Evolutionary conservation across 495 filamentous ascomycete genomes (phyloP).

Genomic region (Astrothelium subdiscretum): DNA sequence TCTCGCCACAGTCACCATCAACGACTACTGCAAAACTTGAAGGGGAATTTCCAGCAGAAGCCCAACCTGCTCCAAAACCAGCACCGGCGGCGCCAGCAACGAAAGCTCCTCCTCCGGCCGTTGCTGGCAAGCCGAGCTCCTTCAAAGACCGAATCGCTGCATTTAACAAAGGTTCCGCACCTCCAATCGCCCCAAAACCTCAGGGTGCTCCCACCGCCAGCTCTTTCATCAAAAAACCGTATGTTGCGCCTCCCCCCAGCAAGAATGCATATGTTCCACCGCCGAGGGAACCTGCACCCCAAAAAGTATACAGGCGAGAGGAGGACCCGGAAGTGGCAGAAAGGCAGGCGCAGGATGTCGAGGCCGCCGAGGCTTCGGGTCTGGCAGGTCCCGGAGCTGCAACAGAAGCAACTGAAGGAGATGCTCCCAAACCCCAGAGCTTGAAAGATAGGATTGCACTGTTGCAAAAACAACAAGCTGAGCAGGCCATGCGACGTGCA

Average conservation of each 20-base stretch:
- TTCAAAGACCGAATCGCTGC: constrained; percentile 94
- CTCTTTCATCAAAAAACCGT: constrained; percentile 93
- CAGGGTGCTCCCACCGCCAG: constrained; percentile 40
- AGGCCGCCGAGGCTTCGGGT: constrained; percentile 48
- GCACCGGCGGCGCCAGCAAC: constrained; percentile 19
- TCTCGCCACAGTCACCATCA: background rate
- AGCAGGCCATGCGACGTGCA: constrained; percentile 69
- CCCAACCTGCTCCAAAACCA: constrained; percentile 38
- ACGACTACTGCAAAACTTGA: background rate
- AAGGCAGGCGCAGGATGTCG: constrained; percentile 38
- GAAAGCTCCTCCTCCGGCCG: constrained; percentile 48
- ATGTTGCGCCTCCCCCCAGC: constrained; percentile 89
- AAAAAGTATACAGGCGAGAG: constrained; percentile 74
- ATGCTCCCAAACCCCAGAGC: constrained; percentile 78
- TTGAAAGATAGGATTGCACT: constrained; percentile 90
- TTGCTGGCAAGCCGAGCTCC: constrained; percentile 74
- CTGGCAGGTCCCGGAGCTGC: constrained; percentile 29
- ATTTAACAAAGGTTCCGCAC: constrained; percentile 82
- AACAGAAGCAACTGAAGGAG: constrained; percentile 51
- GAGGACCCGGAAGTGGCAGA: constrained; percentile 77
- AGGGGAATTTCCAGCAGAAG: constrained; percentile 7
- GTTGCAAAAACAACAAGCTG: constrained; percentile 85
- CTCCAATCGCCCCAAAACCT: constrained; percentile 79
- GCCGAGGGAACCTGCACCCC: constrained; percentile 45
- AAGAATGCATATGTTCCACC: constrained; percentile 83